Conservation (phyloP, 225 moss, liverwort and hornwort genomes). For the Marchantia paleacea region DNA sequence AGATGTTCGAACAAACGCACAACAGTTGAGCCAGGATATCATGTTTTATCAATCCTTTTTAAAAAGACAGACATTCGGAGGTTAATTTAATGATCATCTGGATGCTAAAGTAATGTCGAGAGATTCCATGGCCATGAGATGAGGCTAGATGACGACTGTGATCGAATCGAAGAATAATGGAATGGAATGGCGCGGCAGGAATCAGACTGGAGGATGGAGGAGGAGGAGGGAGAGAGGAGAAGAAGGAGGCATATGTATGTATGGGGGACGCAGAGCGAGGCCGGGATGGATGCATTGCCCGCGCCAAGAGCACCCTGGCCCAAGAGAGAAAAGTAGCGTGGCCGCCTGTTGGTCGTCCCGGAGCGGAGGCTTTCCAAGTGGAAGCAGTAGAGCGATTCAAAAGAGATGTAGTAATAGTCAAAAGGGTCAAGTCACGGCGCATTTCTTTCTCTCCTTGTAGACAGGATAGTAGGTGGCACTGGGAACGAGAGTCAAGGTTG, state of each 20-base stretch:
- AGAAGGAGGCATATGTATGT: neutral
- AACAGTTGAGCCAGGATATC: too few species aligned
- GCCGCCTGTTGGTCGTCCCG: neutral
- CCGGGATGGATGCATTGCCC: neutral
- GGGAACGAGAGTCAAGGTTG: neutral
- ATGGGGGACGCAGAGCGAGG: too few species aligned
- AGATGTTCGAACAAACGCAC: too few species aligned
- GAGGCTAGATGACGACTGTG: too few species aligned
- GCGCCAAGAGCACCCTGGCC: neutral
- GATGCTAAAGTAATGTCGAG: too few species aligned
- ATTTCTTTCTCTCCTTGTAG: constrained; percentile 2
- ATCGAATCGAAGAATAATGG: too few species aligned
- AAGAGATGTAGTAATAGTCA: neutral
- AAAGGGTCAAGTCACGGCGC: neutral
- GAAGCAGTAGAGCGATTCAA: neutral
- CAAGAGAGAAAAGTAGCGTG: neutral
- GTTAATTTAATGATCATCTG: too few species aligned
- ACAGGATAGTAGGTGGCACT: constrained; percentile 6
- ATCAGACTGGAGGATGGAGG: too few species aligned
- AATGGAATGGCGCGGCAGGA: too few species aligned
- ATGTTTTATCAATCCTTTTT: too few species aligned
- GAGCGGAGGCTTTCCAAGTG: constrained; percentile 6
- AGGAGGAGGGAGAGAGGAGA: neutral
- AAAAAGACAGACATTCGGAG: too few species aligned
- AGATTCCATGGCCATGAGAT: too few species aligned